phyloP scores from a whole-genome alignment of 176 grass and related monocot genomes.

The Puya raimondii region DNA sequence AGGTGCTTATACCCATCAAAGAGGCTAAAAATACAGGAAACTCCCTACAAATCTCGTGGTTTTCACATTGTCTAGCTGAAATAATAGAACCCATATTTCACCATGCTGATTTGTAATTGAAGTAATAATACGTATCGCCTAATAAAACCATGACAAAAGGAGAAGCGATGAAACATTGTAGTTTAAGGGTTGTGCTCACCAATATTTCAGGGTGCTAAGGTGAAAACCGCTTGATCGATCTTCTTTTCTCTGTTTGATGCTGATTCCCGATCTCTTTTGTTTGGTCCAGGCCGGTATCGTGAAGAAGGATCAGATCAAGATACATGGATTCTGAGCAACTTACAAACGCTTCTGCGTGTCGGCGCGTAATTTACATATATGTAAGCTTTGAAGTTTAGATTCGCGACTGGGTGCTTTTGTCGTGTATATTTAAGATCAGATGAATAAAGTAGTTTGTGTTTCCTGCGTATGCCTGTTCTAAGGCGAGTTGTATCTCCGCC shows the following conservation, averaged over 20 bases:
- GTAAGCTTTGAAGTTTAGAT: neutral
- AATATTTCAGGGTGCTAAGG: too few relatives aligned
- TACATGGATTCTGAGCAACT: slow-evolving; percentile 41
- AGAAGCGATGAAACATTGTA: too few relatives aligned
- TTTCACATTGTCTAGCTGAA: too few relatives aligned
- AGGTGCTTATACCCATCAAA: slow-evolving; percentile 19
- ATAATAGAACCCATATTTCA: too few relatives aligned
- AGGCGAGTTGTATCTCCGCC: neutral
- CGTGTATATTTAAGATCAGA: too few relatives aligned
- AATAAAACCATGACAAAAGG: too few relatives aligned
- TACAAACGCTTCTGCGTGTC: neutral
- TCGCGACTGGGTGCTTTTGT: too few relatives aligned
- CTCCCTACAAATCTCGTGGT: too few relatives aligned
- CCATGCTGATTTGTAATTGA: too few relatives aligned
- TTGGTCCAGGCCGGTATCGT: slow-evolving; percentile 34
- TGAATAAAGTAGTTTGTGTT: too few relatives aligned
- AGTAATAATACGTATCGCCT: too few relatives aligned
- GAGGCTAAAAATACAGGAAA: neutral
- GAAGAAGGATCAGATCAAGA: slow-evolving; percentile 59
- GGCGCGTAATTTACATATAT: neutral
- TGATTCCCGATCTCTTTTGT: neutral
- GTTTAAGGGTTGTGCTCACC: too few relatives aligned
- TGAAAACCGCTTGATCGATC: neutral
- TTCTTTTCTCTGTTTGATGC: neutral
- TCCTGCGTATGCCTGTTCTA: neutral